These are phyloP conservation scores for Pholiota adiposa DNA, from an alignment of 1,284 basidiomycete species.

Conservation along the genomic window DNA sequence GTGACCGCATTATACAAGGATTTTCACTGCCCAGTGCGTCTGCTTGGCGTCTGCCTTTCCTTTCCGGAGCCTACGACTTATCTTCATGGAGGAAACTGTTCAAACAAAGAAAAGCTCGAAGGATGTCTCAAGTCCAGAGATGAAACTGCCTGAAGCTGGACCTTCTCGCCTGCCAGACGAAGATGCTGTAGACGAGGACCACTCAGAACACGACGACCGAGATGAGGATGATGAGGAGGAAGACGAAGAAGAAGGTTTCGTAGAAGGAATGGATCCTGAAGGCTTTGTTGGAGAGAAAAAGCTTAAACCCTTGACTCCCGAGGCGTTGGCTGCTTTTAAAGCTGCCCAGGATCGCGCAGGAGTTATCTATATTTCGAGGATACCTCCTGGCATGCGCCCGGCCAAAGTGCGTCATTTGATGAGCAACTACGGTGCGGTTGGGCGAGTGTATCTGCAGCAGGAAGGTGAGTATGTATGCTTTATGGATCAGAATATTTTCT, in stretches of 20 bases:
- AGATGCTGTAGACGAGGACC: background rate
- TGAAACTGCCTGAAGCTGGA: slow-evolving; percentile 19
- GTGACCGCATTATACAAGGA: background rate
- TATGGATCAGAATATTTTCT: background rate
- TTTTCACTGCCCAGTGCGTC: background rate
- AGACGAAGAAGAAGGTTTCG: slow-evolving; percentile 23
- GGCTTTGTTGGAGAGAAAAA: slow-evolving; percentile 63
- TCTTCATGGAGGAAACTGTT: slow-evolving; percentile 6
- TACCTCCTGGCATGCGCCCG: slow-evolving; percentile 99
- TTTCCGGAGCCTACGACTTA: background rate
- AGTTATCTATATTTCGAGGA: slow-evolving; percentile 93
- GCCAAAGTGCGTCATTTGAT: slow-evolving; percentile 95
- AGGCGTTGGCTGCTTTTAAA: slow-evolving; percentile 74
- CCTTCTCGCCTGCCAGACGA: slow-evolving; percentile 21
- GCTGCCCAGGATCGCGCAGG: slow-evolving; percentile 75
- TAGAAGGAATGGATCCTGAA: slow-evolving; percentile 54
- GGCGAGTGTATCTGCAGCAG: slow-evolving; percentile 86
- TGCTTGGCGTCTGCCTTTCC: too few relatives aligned
- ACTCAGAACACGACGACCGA: slow-evolving; percentile 3
- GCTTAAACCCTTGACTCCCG: slow-evolving; percentile 71
- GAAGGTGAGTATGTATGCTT: slow-evolving; percentile 60
- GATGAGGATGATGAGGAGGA: slow-evolving; percentile 13
- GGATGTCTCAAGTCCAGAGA: background rate
- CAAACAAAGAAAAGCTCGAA: background rate
- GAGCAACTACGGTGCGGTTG: slow-evolving; percentile 83